A percentile compares a stretch with the other conserved stretches of the same genome.
phyloP scores from a whole-genome alignment of 805 yeast species.

The Spathaspora girioi region DNA sequence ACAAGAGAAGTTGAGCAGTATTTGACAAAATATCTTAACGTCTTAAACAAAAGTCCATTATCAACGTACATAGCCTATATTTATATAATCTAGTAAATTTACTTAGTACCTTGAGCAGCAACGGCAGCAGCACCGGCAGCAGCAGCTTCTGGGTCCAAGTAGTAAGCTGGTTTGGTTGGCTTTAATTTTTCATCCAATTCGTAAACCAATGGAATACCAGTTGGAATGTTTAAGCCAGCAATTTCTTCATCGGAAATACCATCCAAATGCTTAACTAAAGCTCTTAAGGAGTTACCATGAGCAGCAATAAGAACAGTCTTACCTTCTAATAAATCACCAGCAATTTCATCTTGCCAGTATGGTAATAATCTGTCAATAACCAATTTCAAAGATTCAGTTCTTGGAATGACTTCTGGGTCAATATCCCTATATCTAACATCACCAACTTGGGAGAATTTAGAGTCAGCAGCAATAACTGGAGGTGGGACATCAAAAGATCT shows the following conservation, averaged over 20 bases:
- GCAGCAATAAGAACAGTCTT: conserved; percentile 94
- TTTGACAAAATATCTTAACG: too few species aligned
- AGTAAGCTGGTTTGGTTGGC: conserved; percentile 91
- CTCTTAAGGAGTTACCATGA: conserved; percentile 98
- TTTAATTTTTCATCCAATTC: conserved; percentile 83
- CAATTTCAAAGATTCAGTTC: conserved; percentile 89
- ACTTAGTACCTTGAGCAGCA: conserved; percentile 81
- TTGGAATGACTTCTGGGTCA: conserved; percentile 85
- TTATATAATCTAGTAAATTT: not conserved
- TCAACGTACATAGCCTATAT: too few species aligned
- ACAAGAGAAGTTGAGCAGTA: too few species aligned
- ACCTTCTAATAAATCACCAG: conserved; percentile 77
- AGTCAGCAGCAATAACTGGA: conserved; percentile 74
- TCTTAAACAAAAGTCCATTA: too few species aligned
- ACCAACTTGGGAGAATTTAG: conserved; percentile 78
- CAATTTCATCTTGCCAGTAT: conserved; percentile 91
- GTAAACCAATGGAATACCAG: conserved; percentile 97
- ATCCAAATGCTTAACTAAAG: conserved; percentile 92
- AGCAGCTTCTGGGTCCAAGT: conserved; percentile 99
- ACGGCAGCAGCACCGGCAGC: conserved; percentile 99
- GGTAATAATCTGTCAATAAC: conserved; percentile 96
- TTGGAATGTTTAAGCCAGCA: conserved; percentile 94
- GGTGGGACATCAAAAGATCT: conserved; percentile 97
- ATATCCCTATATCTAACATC: conserved; percentile 83
- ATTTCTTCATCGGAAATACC: conserved; percentile 87